Conservation (phyloP, 768 basidiomycete species). For the Rhodotorula babjevae region DNA sequence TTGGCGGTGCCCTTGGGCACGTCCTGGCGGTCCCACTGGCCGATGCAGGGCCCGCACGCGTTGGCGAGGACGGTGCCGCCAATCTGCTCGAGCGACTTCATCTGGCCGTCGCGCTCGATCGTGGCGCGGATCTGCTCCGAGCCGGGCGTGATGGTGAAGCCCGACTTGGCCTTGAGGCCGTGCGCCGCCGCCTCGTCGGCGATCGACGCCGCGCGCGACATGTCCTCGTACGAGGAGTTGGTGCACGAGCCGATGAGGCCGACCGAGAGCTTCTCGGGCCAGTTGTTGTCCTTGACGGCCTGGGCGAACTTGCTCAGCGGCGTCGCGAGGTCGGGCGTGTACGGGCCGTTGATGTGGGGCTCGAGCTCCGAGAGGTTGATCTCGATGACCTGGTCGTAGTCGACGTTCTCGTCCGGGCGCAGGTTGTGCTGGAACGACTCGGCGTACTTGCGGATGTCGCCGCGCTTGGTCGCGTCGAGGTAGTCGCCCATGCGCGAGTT, state of each 20-base stretch:
- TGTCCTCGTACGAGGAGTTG: constrained; percentile 99
- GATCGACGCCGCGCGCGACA: constrained; percentile 94
- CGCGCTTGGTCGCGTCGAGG: constrained; percentile 88
- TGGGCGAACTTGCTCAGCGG: constrained; percentile 92
- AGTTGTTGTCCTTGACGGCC: constrained; percentile 87
- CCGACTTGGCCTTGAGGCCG: constrained; percentile 81
- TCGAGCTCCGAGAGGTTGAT: constrained; percentile 96
- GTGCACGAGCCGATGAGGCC: constrained; percentile 98
- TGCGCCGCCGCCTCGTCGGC: constrained; percentile 80
- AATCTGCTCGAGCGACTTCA: constrained; percentile 74
- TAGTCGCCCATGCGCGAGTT: constrained; percentile 91
- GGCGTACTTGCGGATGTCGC: constrained; percentile 80
- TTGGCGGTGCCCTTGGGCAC: constrained; percentile 94
- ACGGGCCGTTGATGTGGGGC: constrained; percentile 98
- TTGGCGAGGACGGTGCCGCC: constrained; percentile 95
- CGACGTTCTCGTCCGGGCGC: constrained; percentile 74
- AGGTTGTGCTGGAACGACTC: constrained; percentile 84
- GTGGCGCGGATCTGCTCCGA: constrained; percentile 98
- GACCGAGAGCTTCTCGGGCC: constrained; percentile 96
- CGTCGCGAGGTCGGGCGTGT: constrained; percentile 99
- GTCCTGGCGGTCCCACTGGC: constrained; percentile 96
- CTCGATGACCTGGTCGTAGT: constrained; percentile 90
- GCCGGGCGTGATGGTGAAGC: constrained; percentile 97
- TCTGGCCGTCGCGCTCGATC: constrained; percentile 91
- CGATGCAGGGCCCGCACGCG: constrained; percentile 98